phyloP scores from a whole-genome alignment of 495 filamentous ascomycete species.

The Neurospora discreta region DNA sequence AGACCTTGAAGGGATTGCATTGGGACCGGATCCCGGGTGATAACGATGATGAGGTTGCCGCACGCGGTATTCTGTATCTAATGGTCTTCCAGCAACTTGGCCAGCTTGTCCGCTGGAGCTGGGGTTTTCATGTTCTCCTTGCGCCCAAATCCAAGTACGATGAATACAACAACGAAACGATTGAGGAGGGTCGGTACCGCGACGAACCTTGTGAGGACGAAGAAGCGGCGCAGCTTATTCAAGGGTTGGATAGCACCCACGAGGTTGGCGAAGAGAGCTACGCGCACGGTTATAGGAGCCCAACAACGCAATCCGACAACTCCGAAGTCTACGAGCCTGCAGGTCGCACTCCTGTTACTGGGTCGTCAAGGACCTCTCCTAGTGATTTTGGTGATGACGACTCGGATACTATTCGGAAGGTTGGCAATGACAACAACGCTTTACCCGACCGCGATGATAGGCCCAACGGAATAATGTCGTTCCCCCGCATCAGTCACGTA shows the following conservation, averaged over 20 bases:
- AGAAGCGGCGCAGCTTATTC: constrained; percentile 16
- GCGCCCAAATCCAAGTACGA: constrained; percentile 65
- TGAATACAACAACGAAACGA: constrained; percentile 41
- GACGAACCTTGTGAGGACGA: constrained; percentile 41
- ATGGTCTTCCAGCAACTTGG: constrained; percentile 97
- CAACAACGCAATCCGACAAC: constrained; percentile 22
- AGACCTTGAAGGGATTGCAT: constrained; percentile 82
- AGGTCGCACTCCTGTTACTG: constrained; percentile 33
- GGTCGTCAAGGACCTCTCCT: constrained; percentile 28
- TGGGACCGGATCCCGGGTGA: constrained; percentile 87
- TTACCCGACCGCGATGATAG: constrained; percentile 8
- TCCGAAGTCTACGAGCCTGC: constrained; percentile 34
- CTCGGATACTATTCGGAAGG: constrained; percentile 10
- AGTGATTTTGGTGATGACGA: constrained; percentile 34
- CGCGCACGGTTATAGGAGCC: constrained; percentile 7
- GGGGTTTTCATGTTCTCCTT: constrained; percentile 89
- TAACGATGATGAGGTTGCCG: constrained; percentile 89
- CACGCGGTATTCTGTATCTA: constrained; percentile 87
- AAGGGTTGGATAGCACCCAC: constrained; percentile 20
- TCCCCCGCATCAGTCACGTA: constrained; percentile 29
- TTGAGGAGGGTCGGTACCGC: constrained; percentile 61
- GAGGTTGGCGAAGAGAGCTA: constrained; percentile 11
- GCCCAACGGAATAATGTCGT: constrained; percentile 29
- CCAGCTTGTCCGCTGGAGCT: constrained; percentile 92
- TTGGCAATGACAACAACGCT: constrained; percentile 1